A percentile compares a stretch with the other conserved stretches of the same genome.
phyloP scores from a whole-genome alignment of 805 yeast genomes.

The Huiozyma naganishii region DNA sequence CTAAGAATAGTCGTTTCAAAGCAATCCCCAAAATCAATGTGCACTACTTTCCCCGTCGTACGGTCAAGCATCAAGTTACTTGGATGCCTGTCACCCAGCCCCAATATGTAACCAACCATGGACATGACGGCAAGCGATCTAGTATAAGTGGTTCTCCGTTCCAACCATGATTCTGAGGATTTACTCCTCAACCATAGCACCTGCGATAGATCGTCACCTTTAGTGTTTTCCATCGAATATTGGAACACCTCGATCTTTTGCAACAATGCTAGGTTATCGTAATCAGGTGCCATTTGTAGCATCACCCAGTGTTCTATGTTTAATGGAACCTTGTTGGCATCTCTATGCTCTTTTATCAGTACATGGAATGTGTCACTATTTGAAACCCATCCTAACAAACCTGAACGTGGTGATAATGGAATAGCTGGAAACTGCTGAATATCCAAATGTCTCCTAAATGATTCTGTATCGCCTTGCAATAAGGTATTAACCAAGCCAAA shows the following conservation, averaged over 20 bases:
- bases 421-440: conserved; percentile 88
- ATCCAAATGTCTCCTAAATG: conserved; percentile 90
- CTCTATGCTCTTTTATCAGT: conserved; percentile 84
- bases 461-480: conserved; percentile 81
- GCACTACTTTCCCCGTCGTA: conserved; percentile 89
- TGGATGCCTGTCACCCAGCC: conserved; percentile 96
- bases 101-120: conserved; percentile 94
- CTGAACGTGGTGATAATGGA: conserved; percentile 95
- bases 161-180: conserved; percentile 96
- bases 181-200: conserved; percentile 94
- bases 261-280: conserved; percentile 75
- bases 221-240: conserved; percentile 86
- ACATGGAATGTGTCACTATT: conserved; percentile 95
- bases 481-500: conserved; percentile 92
- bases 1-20: conserved; percentile 95
- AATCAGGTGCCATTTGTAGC: conserved; percentile 96
- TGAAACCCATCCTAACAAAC: conserved; percentile 93
- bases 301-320: conserved; percentile 92
- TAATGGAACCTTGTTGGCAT: conserved; percentile 74
- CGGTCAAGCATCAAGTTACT: conserved; percentile 92
- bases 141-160: conserved; percentile 91
- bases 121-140: conserved; percentile 97
- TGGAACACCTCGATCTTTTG: conserved; percentile 96
- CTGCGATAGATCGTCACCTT: conserved; percentile 92
- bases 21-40: conserved; percentile 98